Evolutionary conservation across 2,329 filamentous ascomycete species (phyloP).

Genomic region (Penicillium concentricum): DNA sequence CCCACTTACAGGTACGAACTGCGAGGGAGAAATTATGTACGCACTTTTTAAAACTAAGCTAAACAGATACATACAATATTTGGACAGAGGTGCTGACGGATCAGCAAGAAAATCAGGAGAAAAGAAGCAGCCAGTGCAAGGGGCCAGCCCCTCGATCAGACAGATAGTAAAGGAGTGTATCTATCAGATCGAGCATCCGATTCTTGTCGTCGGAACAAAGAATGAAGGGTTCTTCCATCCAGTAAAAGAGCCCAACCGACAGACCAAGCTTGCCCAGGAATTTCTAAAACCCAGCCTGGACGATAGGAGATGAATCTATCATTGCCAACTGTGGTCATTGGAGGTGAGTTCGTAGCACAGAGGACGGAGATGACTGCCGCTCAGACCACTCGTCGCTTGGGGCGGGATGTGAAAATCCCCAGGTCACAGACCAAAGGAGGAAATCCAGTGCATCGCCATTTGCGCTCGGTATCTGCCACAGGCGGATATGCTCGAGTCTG

Average conservation of each 20-base stretch:
- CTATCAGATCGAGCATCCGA: slow-evolving; percentile 47
- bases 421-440: slow-evolving; percentile 35
- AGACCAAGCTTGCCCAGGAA: slow-evolving; percentile 37
- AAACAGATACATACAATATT: slow-evolving; percentile 16
- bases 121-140: slow-evolving; percentile 25
- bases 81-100: slow-evolving; percentile 13
- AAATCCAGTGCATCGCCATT: slow-evolving; percentile 29
- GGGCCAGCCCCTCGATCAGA: slow-evolving; percentile 41
- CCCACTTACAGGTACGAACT: background rate
- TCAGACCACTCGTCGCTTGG: slow-evolving; percentile 7
- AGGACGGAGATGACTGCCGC: background rate
- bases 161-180: slow-evolving; percentile 25
- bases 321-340: slow-evolving; percentile 12
- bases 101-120: slow-evolving; percentile 17
- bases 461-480: slow-evolving; percentile 27
- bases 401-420: slow-evolving; percentile 10
- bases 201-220: slow-evolving; percentile 40
- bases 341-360: background rate
- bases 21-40: slow-evolving; percentile 8
- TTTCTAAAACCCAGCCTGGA: slow-evolving; percentile 46
- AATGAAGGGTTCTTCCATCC: slow-evolving; percentile 24
- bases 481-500: slow-evolving; percentile 18
- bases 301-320: slow-evolving; percentile 57
- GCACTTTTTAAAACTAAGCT: slow-evolving; percentile 17
- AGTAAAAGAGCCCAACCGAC: slow-evolving; percentile 26